Percentiles rank a stretch among this genome's conserved stretches.
Conservation (phyloP, 345 rosid species). For the Arabidopsis thaliana region DNA sequence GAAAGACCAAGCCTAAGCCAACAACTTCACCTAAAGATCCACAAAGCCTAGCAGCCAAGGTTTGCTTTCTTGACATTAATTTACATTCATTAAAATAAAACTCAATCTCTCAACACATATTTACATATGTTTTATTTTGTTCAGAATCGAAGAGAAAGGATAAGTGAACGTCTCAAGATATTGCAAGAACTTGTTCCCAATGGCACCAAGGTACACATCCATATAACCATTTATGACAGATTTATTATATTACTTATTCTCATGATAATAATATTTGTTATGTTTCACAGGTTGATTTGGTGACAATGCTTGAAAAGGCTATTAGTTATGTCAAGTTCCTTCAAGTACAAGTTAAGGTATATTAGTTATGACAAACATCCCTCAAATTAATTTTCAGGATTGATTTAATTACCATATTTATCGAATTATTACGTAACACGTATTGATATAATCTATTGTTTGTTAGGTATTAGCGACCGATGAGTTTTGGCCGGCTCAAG, state of each 20-base stretch:
- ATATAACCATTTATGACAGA: neutral
- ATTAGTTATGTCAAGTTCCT: slow-evolving; percentile 90
- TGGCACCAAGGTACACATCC: slow-evolving; percentile 69
- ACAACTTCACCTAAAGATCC: slow-evolving; percentile 70
- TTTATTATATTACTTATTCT: neutral
- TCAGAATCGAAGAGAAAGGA: slow-evolving; percentile 89
- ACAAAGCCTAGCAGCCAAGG: slow-evolving; percentile 97
- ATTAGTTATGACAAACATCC: slow-evolving; percentile 29
- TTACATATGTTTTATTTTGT: slow-evolving; percentile 25
- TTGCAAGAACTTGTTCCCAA: slow-evolving; percentile 89
- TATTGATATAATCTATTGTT: slow-evolving; percentile 9
- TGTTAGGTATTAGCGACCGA: slow-evolving; percentile 86
- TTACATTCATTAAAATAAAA: neutral
- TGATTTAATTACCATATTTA: neutral
- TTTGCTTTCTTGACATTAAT: slow-evolving; percentile 32
- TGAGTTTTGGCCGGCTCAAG: slow-evolving; percentile 97
- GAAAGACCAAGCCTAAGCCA: slow-evolving; percentile 59
- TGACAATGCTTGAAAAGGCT: slow-evolving; percentile 94
- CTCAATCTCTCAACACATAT: neutral
- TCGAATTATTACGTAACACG: slow-evolving; percentile 6
- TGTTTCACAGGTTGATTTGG: slow-evolving; percentile 74
- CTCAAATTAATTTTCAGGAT: slow-evolving; percentile 1
- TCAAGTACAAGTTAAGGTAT: slow-evolving; percentile 90
- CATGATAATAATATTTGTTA: neutral
- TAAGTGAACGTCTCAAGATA: slow-evolving; percentile 79